Conservation (phyloP, 169 alveolate species). For the Theileria parva region DNA sequence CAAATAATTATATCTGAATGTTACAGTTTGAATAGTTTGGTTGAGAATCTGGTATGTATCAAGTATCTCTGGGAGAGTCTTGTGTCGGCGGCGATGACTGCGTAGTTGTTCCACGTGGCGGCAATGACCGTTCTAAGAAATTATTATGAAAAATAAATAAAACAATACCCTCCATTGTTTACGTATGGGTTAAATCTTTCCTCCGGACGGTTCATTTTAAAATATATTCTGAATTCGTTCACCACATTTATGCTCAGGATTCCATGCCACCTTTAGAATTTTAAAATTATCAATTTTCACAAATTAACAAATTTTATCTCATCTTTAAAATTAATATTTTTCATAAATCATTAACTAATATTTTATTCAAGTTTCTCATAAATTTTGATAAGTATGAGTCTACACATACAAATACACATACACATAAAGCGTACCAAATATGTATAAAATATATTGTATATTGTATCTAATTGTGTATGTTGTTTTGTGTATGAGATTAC, state of each 20-base stretch:
- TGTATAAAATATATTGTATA: neutral
- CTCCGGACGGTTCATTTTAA: slow-evolving; percentile 11
- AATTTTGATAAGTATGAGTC: neutral
- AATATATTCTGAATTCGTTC: neutral
- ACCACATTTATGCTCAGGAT: neutral
- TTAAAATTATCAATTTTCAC: neutral
- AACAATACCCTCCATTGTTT: slow-evolving; percentile 77
- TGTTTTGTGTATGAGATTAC: neutral
- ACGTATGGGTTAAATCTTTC: slow-evolving; percentile 71
- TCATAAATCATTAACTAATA: no score
- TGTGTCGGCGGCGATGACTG: slow-evolving; percentile 91
- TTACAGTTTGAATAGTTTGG: slow-evolving; percentile 83
- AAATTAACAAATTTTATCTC: no score
- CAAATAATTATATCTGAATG: neutral
- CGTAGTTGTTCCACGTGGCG: slow-evolving; percentile 89
- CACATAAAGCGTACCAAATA: neutral
- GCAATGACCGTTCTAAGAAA: slow-evolving; percentile 81
- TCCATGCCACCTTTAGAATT: neutral
- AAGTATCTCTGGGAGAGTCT: slow-evolving; percentile 87
- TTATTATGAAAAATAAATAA: neutral
- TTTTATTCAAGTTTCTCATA: neutral
- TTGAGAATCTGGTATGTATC: slow-evolving; percentile 86
- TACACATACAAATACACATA: neutral
- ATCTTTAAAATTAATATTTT: no score
- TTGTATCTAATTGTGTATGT: neutral